Evolutionary conservation across 257 asterid species (phyloP).

Genomic region (Perilla frutescens): DNA sequence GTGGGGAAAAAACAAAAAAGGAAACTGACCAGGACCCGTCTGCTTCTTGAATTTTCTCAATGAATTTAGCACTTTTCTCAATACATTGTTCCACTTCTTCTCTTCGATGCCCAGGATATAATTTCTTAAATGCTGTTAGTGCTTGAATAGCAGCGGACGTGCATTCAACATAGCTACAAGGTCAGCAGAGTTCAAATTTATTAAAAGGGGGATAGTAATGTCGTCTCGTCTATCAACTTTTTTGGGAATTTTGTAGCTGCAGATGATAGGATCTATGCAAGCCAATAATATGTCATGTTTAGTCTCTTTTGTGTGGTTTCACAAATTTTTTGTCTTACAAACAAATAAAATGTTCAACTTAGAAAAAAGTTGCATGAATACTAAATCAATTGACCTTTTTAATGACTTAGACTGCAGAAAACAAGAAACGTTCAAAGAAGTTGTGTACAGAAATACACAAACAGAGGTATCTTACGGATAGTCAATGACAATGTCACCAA

Average conservation of each 20-base stretch:
- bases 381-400: constrained; percentile 28
- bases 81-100: constrained; percentile 73
- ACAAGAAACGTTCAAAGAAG: constrained; percentile 14
- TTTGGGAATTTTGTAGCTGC: constrained; percentile 12
- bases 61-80: constrained; percentile 69
- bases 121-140: constrained; percentile 63
- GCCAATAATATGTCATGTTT: constrained; percentile 5
- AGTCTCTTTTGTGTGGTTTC: not conserved
- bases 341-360: constrained; percentile 28
- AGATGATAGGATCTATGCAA: constrained; percentile 15
- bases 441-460: constrained; percentile 30
- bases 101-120: constrained; percentile 87
- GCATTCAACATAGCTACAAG: constrained; percentile 90
- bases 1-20: constrained; percentile 14
- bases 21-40: constrained; percentile 94
- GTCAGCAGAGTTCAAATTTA: constrained; percentile 37
- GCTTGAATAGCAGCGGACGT: constrained; percentile 98
- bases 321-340: constrained; percentile 12
- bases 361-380: constrained; percentile 9
- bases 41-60: constrained; percentile 71
- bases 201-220: constrained; percentile 11
- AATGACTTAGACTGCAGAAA: constrained; percentile 3
- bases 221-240: not conserved
- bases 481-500: constrained; percentile 99
- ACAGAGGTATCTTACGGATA: constrained; percentile 82